Percentiles rank a stretch among this genome's conserved stretches.
Evolutionary conservation across 2,329 filamentous ascomycete genomes (phyloP).

Genomic region (Cladosporium sp.): DNA sequence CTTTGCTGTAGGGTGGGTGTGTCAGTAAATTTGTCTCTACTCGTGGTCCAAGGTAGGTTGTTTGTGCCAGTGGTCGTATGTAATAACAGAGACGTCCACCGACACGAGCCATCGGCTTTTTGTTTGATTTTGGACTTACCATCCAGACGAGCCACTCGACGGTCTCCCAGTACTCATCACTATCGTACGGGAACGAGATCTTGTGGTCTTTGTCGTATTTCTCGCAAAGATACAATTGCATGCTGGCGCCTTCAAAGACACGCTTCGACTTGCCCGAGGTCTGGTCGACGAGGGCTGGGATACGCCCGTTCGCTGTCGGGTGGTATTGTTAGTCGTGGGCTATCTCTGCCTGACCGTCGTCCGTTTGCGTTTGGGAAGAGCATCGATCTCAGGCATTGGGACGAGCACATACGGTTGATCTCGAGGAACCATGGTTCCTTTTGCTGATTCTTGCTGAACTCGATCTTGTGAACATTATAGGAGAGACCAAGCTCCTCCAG

Average conservation of each 20-base stretch:
- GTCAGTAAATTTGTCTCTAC: neutral
- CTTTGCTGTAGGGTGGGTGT: neutral
- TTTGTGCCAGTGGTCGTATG: too few species aligned
- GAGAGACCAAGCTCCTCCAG: conserved; percentile 73
- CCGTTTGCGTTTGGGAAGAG: too few species aligned
- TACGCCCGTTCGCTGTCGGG: conserved; percentile 66
- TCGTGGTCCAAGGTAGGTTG: neutral
- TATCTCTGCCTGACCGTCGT: too few species aligned
- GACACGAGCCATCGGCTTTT: neutral
- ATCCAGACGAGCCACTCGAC: conserved; percentile 26
- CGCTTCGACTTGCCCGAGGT: conserved; percentile 61
- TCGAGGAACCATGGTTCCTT: conserved; percentile 81
- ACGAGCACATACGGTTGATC: conserved; percentile 59
- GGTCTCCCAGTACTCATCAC: conserved; percentile 51
- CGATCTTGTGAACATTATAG: conserved; percentile 68
- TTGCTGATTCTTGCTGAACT: conserved; percentile 67
- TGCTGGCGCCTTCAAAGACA: conserved; percentile 51
- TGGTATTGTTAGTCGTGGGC: neutral
- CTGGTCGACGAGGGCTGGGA: conserved; percentile 77
- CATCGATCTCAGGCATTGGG: too few species aligned
- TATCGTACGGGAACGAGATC: conserved; percentile 18
- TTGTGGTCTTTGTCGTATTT: conserved; percentile 24
- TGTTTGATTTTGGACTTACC: conserved; percentile 15
- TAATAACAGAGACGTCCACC: too few species aligned
- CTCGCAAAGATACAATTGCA: conserved; percentile 18